Evolutionary conservation across 805 yeast species (phyloP).

Genomic region (Wickerhamiella sergipiensis): DNA sequence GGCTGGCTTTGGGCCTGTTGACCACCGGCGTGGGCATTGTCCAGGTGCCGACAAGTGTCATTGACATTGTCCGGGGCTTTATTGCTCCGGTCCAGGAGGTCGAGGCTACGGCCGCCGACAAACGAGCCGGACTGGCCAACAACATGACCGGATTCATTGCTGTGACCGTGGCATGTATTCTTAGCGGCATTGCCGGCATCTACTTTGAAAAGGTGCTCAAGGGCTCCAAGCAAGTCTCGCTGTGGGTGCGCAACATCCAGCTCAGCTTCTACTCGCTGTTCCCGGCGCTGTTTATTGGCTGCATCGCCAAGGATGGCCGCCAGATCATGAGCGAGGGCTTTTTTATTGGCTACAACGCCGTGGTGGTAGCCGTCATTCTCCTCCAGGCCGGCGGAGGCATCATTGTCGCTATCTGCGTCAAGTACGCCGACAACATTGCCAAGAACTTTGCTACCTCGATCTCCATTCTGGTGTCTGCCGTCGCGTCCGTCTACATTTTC

Average conservation of each 20-base stretch:
- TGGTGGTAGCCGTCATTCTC: conserved; percentile 27
- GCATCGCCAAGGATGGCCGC: conserved; percentile 24
- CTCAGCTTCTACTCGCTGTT: conserved; percentile 27
- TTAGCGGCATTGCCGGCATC: conserved; percentile 31
- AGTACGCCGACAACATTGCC: conserved; percentile 31
- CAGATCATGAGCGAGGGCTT: conserved; percentile 25
- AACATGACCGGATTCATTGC: conserved; percentile 24
- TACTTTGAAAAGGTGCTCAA: conserved; percentile 31
- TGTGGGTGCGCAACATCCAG: conserved; percentile 31
- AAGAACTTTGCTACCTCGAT: conserved; percentile 30
- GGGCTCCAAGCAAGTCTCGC: conserved; percentile 24
- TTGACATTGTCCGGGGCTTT: background rate
- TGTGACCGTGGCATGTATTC: conserved; percentile 26
- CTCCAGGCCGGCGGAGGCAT: conserved; percentile 31
- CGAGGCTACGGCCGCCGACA: conserved; percentile 6
- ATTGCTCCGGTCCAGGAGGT: conserved; percentile 1
- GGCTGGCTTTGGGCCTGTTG: conserved; percentile 26
- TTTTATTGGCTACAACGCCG: conserved; percentile 27
- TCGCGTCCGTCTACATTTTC: conserved; percentile 26
- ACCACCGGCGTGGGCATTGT: conserved; percentile 29
- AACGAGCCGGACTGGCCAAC: conserved; percentile 5
- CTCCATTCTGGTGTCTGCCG: conserved; percentile 27
- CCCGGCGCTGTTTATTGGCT: conserved; percentile 29
- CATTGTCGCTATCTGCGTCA: conserved; percentile 30
- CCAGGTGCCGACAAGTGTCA: conserved; percentile 23